phyloP scores from a whole-genome alignment of 2,329 filamentous ascomycete genomes.

The Malbranchea cinnamomea region DNA sequence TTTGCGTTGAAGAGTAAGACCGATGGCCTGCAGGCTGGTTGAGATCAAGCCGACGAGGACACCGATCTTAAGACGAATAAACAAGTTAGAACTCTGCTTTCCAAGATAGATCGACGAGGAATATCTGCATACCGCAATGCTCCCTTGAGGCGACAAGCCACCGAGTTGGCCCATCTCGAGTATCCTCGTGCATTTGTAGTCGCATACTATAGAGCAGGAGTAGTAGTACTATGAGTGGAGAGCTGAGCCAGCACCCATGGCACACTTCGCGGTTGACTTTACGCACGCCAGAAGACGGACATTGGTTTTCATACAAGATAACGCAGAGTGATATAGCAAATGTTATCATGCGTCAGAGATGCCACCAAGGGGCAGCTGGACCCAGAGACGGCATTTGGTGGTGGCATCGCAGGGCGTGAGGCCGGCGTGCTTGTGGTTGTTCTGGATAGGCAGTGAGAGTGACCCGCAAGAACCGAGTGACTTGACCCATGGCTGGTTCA shows the following conservation, averaged over 20 bases:
- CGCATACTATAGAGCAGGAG: constrained; percentile 24
- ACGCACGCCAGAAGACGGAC: too few relatives aligned
- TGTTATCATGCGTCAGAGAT: too few relatives aligned
- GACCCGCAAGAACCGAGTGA: too few relatives aligned
- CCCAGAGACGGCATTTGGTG: too few relatives aligned
- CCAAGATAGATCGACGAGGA: constrained; percentile 1
- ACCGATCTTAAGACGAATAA: constrained; percentile 50
- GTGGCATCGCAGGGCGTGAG: too few relatives aligned
- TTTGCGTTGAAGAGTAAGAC: constrained; percentile 90
- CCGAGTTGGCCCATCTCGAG: constrained; percentile 53
- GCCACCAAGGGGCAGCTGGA: too few relatives aligned
- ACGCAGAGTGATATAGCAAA: too few relatives aligned
- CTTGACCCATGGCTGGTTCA: too few relatives aligned
- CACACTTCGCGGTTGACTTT: too few relatives aligned
- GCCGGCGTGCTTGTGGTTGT: too few relatives aligned
- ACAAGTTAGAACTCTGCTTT: neutral
- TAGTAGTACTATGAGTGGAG: constrained; percentile 11
- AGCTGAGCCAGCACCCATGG: neutral
- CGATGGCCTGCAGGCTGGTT: constrained; percentile 86
- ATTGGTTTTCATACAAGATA: too few relatives aligned
- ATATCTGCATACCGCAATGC: constrained; percentile 49
- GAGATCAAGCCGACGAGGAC: constrained; percentile 87
- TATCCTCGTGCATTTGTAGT: constrained; percentile 22
- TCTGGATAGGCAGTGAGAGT: too few relatives aligned
- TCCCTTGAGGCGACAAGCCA: constrained; percentile 63